Conservation (phyloP, 1,284 basidiomycete species). For the Neolentinus lepideus region DNA sequence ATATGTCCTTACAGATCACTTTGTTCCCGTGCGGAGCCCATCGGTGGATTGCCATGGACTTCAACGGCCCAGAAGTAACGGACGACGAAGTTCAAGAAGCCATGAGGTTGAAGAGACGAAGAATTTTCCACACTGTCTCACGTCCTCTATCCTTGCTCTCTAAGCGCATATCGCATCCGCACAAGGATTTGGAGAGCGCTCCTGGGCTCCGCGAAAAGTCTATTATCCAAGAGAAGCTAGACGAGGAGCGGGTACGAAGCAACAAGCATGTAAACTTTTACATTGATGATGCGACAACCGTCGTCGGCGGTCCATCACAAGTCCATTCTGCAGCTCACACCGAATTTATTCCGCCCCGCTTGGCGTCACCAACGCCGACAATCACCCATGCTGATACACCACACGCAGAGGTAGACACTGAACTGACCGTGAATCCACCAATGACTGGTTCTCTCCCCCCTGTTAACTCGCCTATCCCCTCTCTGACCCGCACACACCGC, state of each 20-base stretch:
- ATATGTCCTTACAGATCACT: slow-evolving; percentile 35
- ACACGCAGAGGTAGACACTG: slow-evolving; percentile 1
- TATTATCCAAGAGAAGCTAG: not conserved
- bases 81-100: slow-evolving; percentile 41
- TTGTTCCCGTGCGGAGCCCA: slow-evolving; percentile 56
- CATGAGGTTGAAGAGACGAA: slow-evolving; percentile 20
- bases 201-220: not conserved
- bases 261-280: slow-evolving; percentile 24
- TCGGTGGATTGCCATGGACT: slow-evolving; percentile 49
- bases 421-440: not conserved
- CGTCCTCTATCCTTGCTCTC: not conserved
- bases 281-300: slow-evolving; percentile 15
- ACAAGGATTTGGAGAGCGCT: not conserved
- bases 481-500: slow-evolving; percentile 9
- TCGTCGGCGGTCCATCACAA: slow-evolving; percentile 5
- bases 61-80: slow-evolving; percentile 53
- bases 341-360: slow-evolving; percentile 12
- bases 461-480: slow-evolving; percentile 5
- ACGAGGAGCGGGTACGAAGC: slow-evolving; percentile 14
- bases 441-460: slow-evolving; percentile 1
- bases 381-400: slow-evolving; percentile 14
- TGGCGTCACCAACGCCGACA: slow-evolving; percentile 21
- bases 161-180: not conserved
- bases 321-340: slow-evolving; percentile 19
- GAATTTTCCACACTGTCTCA: not conserved